These are phyloP conservation scores for Trichophyton mentagrophytes DNA, from an alignment of 2,329 filamentous ascomycete genomes.

Conservation along the genomic window DNA sequence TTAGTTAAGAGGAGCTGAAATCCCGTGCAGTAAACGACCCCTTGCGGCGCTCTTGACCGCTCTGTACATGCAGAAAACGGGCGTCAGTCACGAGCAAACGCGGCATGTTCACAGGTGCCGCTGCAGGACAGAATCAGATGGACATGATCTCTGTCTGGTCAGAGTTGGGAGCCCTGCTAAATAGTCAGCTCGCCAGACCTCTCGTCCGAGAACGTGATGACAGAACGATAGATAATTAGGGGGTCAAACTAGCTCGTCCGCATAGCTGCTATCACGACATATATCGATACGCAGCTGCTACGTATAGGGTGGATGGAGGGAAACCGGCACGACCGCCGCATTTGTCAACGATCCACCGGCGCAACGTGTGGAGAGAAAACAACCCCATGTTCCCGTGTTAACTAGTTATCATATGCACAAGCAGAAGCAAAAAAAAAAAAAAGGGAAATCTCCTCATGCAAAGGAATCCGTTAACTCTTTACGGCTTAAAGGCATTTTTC, in stretches of 20 bases:
- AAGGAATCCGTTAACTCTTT: not conserved
- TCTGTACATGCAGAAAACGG: not conserved
- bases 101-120: not conserved
- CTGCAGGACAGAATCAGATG: no score
- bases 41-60: not conserved
- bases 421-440: not conserved
- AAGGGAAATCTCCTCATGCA: not conserved
- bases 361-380: not conserved
- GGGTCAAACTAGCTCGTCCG: no score
- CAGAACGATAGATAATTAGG: not conserved
- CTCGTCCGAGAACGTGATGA: not conserved
- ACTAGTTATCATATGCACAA: not conserved
- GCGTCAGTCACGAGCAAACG: not conserved
- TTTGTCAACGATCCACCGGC: constrained; percentile 1
- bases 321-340: not conserved
- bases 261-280: not conserved
- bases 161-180: not conserved
- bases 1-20: not conserved
- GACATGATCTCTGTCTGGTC: not conserved
- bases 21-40: not conserved
- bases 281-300: not conserved
- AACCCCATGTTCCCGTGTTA: no score
- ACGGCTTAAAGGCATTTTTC: not conserved
- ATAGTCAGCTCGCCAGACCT: not conserved
- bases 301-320: not conserved